Conservation (phyloP, 345 rosid species). For the Chamaenerion angustifolium region DNA sequence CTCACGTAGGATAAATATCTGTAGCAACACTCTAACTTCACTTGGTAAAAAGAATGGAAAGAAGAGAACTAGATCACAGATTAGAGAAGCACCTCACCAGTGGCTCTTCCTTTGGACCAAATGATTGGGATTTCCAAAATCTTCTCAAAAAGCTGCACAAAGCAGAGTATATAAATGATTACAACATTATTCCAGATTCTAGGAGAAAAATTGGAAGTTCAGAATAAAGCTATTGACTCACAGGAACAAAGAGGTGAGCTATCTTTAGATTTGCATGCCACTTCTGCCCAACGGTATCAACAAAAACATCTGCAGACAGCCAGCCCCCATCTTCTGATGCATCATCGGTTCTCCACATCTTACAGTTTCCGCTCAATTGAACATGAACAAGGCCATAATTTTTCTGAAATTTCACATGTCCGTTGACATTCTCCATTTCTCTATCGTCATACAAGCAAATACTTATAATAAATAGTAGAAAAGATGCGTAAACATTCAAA, state of each 20-base stretch:
- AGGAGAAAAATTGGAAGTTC: background rate
- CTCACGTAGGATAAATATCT: too few species aligned
- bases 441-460: constrained; percentile 22
- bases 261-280: constrained; percentile 89
- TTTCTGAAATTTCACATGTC: constrained; percentile 82
- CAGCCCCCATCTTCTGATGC: constrained; percentile 84
- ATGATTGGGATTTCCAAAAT: constrained; percentile 76
- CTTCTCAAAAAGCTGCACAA: constrained; percentile 76
- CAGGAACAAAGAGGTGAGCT: constrained; percentile 85
- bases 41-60: background rate
- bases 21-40: background rate
- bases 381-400: constrained; percentile 69
- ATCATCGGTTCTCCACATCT: constrained; percentile 71
- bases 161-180: background rate
- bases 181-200: background rate
- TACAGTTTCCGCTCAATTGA: constrained; percentile 78
- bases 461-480: background rate
- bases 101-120: constrained; percentile 93
- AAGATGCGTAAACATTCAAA: background rate
- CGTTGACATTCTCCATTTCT: constrained; percentile 72
- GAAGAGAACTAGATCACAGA: constrained; percentile 12
- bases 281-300: constrained; percentile 62
- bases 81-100: constrained; percentile 98
- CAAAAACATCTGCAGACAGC: constrained; percentile 84
- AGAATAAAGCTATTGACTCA: constrained; percentile 23